phyloP scores from a whole-genome alignment of 495 filamentous ascomycete species.

The Astrocystis sublimbata region DNA sequence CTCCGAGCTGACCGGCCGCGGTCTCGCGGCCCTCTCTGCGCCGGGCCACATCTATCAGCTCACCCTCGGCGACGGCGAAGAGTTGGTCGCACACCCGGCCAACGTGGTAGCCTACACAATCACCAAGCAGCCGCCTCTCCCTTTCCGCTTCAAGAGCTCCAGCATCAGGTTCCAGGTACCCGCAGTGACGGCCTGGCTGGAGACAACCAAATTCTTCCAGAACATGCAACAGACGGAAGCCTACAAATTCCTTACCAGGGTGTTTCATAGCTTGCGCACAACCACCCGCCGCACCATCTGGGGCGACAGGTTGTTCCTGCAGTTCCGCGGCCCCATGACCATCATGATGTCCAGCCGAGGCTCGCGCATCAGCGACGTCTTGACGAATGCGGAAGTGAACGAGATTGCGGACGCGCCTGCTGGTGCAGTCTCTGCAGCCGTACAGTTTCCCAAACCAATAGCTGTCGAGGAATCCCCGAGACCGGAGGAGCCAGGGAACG shows the following conservation, averaged over 20 bases:
- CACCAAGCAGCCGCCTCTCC: conserved; percentile 67
- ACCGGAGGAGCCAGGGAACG: conserved; percentile 33
- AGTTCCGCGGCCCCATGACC: conserved; percentile 82
- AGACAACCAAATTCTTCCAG: conserved; percentile 65
- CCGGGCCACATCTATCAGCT: conserved; percentile 86
- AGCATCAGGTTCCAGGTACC: conserved; percentile 79
- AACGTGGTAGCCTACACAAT: conserved; percentile 89
- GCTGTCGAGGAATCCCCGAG: conserved; percentile 33
- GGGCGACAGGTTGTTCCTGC: conserved; percentile 89
- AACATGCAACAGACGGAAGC: conserved; percentile 65
- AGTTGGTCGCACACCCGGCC: conserved; percentile 82
- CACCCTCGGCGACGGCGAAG: conserved; percentile 72
- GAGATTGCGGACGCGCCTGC: conserved; percentile 78
- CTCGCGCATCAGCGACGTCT: conserved; percentile 69
- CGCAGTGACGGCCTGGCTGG: conserved; percentile 53
- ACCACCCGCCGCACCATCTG: conserved; percentile 80
- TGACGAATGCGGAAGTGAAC: conserved; percentile 74
- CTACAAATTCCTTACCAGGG: conserved; percentile 64
- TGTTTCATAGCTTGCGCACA: conserved; percentile 67
- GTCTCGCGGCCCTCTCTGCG: conserved; percentile 79
- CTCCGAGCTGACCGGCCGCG: conserved; percentile 81
- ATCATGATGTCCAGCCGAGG: conserved; percentile 84
- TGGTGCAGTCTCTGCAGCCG: conserved; percentile 52
- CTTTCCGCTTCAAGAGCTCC: conserved; percentile 82
- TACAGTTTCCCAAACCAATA: conserved; percentile 47